Conservation (phyloP, 1,284 basidiomycete genomes). For the Puccinia horiana region DNA sequence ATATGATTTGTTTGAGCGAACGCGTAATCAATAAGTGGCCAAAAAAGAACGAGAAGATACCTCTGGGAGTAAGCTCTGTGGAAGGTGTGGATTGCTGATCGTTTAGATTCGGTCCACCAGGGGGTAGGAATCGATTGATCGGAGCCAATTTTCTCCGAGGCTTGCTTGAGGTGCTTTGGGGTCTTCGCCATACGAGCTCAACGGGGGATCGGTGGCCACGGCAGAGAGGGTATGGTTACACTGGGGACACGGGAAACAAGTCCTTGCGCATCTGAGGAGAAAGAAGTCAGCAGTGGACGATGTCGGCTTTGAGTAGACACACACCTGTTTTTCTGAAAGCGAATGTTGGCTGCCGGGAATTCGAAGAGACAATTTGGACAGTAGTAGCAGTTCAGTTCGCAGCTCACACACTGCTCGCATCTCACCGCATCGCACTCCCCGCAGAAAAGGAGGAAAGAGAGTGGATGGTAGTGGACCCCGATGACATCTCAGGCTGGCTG, state of each 20-base stretch:
- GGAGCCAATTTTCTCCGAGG: conserved; percentile 73
- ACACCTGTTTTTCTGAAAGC: conserved; percentile 90
- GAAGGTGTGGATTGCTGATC: conserved; percentile 20
- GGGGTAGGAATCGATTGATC: conserved; percentile 67
- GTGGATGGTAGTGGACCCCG: conserved; percentile 67
- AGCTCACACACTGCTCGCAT: conserved; percentile 84
- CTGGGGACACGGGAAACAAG: conserved; percentile 93
- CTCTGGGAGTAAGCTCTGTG: conserved; percentile 6
- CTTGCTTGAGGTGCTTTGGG: conserved; percentile 57
- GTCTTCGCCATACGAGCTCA: conserved; percentile 64
- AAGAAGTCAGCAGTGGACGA: background rate
- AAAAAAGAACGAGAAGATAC: background rate
- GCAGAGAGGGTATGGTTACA: conserved; percentile 85
- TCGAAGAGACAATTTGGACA: conserved; percentile 99
- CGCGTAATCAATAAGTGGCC: background rate
- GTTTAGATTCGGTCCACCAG: conserved; percentile 62
- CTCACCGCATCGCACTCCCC: conserved; percentile 95
- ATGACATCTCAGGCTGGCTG: background rate
- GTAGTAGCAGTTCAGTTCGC: conserved; percentile 93
- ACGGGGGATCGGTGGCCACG: conserved; percentile 78
- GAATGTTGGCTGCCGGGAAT: conserved; percentile 90
- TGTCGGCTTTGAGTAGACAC: no score
- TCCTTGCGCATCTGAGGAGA: conserved; percentile 79
- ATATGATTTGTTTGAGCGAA: background rate
- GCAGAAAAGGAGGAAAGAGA: conserved; percentile 89